phyloP scores from a whole-genome alignment of 345 rosid genomes.

The Arabis hirsuta region DNA sequence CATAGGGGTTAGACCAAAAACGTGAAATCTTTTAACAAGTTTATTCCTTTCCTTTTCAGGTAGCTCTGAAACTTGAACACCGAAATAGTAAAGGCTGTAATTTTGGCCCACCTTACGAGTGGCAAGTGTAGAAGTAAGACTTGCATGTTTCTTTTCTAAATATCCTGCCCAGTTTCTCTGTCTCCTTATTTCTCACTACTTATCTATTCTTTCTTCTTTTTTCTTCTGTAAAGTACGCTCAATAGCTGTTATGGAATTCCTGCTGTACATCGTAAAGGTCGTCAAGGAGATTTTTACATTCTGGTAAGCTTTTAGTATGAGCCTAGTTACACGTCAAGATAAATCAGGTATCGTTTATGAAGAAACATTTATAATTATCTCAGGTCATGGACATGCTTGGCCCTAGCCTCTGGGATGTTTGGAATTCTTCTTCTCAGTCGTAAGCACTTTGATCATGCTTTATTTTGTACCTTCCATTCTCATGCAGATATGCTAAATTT shows the following conservation, averaged over 20 bases:
- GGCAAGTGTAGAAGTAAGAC: conserved; percentile 94
- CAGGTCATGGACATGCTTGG: conserved; percentile 99
- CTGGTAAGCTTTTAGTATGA: conserved; percentile 58
- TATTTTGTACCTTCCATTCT: conserved; percentile 1
- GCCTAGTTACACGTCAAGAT: conserved; percentile 17
- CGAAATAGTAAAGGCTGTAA: conserved; percentile 94
- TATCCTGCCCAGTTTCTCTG: conserved; percentile 6
- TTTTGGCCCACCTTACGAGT: conserved; percentile 95
- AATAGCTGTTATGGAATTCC: conserved; percentile 90
- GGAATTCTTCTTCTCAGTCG: conserved; percentile 86
- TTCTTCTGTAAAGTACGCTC: conserved; percentile 52
- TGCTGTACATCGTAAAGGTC: conserved; percentile 85
- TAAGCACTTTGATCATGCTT: conserved; percentile 46
- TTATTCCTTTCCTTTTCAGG: conserved; percentile 54
- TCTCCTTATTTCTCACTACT: conserved; percentile 26
- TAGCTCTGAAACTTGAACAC: conserved; percentile 95
- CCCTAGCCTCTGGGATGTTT: conserved; percentile 98
- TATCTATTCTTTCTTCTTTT: conserved; percentile 7
- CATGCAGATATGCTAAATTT: conserved; percentile 25
- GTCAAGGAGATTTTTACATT: conserved; percentile 94
- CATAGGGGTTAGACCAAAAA: conserved; percentile 9
- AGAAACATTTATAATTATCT: conserved; percentile 36
- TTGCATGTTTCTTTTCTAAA: conserved; percentile 8
- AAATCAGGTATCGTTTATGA: background rate
- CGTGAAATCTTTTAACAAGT: background rate